Conservation (phyloP, 1,284 basidiomycete species). For the Microbotryum silenes-acaulis region DNA sequence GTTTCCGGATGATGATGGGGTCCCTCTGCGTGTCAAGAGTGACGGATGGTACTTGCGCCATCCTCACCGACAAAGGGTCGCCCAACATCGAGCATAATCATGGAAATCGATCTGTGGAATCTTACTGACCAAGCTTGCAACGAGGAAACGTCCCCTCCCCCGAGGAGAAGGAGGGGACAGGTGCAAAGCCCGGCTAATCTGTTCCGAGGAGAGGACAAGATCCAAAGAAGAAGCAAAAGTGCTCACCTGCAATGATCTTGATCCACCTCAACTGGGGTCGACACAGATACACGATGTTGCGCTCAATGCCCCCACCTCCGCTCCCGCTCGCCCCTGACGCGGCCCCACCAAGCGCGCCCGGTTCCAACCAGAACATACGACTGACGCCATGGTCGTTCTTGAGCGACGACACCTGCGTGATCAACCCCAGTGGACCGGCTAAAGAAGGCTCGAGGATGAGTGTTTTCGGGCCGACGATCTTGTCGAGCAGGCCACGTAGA, state of each 20-base stretch:
- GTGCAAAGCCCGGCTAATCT: conserved; percentile 12
- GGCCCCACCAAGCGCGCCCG: conserved; percentile 65
- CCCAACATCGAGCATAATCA: too few relatives aligned
- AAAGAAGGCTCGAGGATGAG: conserved; percentile 81
- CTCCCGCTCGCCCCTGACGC: conserved; percentile 25
- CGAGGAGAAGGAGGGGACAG: neutral
- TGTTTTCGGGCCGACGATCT: conserved; percentile 93
- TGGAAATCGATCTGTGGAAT: too few relatives aligned
- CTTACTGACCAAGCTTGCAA: neutral
- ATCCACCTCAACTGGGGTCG: conserved; percentile 77
- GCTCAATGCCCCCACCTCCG: conserved; percentile 45
- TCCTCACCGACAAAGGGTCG: too few relatives aligned
- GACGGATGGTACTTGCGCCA: too few relatives aligned
- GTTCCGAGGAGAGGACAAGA: neutral
- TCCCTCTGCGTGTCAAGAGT: too few relatives aligned
- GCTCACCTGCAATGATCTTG: conserved; percentile 79
- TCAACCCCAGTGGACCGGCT: conserved; percentile 83
- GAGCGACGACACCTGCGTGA: conserved; percentile 82
- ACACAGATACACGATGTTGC: conserved; percentile 89
- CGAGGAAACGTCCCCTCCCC: neutral
- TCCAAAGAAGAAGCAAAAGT: neutral
- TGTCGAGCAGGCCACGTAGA: conserved; percentile 21
- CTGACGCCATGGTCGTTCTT: conserved; percentile 97
- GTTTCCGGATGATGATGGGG: too few relatives aligned
- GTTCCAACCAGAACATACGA: conserved; percentile 99